Base-by-base conservation (phyloP, 192 early-diverging fungal genomes). In the Dissophora globulifera region DNA sequence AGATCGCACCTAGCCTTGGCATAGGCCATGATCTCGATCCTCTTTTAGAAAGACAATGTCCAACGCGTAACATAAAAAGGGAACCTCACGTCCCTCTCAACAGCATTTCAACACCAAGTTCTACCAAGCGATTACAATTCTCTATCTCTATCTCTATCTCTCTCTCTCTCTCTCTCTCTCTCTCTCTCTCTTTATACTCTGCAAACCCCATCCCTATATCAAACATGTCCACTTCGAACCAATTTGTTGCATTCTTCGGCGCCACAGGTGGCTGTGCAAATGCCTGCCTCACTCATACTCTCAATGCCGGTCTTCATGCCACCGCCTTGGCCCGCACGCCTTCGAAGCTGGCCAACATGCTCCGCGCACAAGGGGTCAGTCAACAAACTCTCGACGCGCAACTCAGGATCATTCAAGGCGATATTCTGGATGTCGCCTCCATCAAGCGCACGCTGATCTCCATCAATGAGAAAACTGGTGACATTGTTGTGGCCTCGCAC, bases 211-310 rank as follows among this genome's bases (percentile, higher is more conserved):
- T n/a, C n/a, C n/a, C n/a, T n/a, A n/a, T n/a, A n/a, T n/a, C n/a
- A n/a, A n/a, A n/a, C n/a, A n/a, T n/a, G n/a, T 35, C 50, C 17
- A 16, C 58, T 45, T 29, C 49, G 20, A 26, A 16, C 30, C 25
- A 62, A 30, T 74, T 74, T 47, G 38, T 74, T 27, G 69, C 69
- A 26, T 74, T 64, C 61, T 74, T 74, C 43, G 69, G 69, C 19
- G 69, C 69, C 25, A 74, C 69, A 0, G 69, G 69, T 7, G 69
- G 69, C 23, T 74, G 69, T 61, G 52, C 69, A 55, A 74, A 74
- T n/a, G 55, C 69, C 12, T 50, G 53, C 23, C 48, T 74, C 32
- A 55, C 38, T 26, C 69, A 74, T 32, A 59, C 69, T 32, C 31
- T 74, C 20, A 64, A 64, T 9, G 54, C 69, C 4, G 69, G 69